Base-by-base conservation (phyloP, 768 basidiomycete species). In the Kwoniella dendrophila region DNA sequence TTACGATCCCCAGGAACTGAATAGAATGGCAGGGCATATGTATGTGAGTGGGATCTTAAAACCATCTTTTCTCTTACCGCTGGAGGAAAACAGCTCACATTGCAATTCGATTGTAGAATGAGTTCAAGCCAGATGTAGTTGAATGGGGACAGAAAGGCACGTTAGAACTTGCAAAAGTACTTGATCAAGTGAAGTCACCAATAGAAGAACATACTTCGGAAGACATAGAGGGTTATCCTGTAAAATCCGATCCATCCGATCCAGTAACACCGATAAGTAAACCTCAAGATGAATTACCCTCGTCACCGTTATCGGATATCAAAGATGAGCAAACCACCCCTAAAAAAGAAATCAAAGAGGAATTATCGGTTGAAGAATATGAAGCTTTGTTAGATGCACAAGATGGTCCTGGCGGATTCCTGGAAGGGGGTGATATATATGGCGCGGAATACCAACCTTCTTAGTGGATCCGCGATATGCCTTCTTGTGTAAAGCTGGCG, bases 121-220 rank as follows among this genome's bases (percentile, higher is more conserved):
- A 90, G 18, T 96, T 97, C 78, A 86, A 94, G 60, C 94, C 94
- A 10, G 82, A 83, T 12, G 87, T 86, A 0, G 86, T 86, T 27
- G 86, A 85, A 26, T 98, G 94, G 94, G 94, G 94, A 4, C 85
- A 88, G 75, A 84, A 85, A 58, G 89, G 87, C 2, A 86, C 90
- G 68, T 81, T 96, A 27, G 83, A 83, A 36, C 90, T 89, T 71
- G 82, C 83, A 41, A 85, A 73, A 32, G 88, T 98, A 51, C 81
- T 97, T 32, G 83, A 78, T 41, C 56, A 79, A 47, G 70, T 80
- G 16, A 69, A 68, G 49, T 64, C 45, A 18, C 63, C 56, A n/a
- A n/a, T 59, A 26, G 30, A 47, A 30, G 36, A 7, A 10, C 34
- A 14, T 18, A 51, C 40, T 14, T 18, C 27, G 14, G 55, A 55